A percentile compares a stretch with the other conserved stretches of the same genome.
phyloP scores from a whole-genome alignment of 2,329 filamentous ascomycete genomes.

The Sarocladiaceae sp. region DNA sequence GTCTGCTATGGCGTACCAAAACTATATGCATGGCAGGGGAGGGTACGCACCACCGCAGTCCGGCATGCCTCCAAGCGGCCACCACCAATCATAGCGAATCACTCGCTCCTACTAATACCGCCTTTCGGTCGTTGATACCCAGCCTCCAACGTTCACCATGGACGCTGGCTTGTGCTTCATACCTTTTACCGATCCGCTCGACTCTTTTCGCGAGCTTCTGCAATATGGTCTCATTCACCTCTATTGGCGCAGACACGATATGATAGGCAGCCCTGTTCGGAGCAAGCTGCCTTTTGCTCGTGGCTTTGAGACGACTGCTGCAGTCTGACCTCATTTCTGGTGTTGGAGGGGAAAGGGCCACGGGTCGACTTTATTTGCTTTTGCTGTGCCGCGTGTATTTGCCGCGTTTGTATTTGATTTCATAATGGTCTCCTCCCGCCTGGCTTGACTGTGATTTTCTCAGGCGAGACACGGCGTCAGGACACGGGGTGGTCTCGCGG shows the following conservation, averaged over 20 bases:
- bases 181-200: slow-evolving; percentile 13
- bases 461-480: neutral
- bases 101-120: slow-evolving; percentile 4
- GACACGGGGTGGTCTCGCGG: neutral
- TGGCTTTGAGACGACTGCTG: no score
- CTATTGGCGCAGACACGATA: no score
- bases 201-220: no score
- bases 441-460: no score
- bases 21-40: slow-evolving; percentile 72
- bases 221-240: no score
- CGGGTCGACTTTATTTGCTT: neutral
- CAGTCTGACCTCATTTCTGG: no score
- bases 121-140: slow-evolving; percentile 45
- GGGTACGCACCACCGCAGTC: slow-evolving; percentile 75
- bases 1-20: slow-evolving; percentile 76
- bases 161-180: slow-evolving; percentile 18
- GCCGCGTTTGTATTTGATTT: slow-evolving; percentile 8
- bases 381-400: slow-evolving; percentile 2
- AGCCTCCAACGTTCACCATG: slow-evolving; percentile 47
- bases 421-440: neutral
- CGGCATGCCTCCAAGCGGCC: slow-evolving; percentile 75
- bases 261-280: no score
- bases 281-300: no score
- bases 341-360: neutral
- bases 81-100: slow-evolving; percentile 62